Evolutionary conservation across 805 yeast species (phyloP), one percentile per base, ranked within the genome.

Genomic region (Yarrowia sp.): DNA sequence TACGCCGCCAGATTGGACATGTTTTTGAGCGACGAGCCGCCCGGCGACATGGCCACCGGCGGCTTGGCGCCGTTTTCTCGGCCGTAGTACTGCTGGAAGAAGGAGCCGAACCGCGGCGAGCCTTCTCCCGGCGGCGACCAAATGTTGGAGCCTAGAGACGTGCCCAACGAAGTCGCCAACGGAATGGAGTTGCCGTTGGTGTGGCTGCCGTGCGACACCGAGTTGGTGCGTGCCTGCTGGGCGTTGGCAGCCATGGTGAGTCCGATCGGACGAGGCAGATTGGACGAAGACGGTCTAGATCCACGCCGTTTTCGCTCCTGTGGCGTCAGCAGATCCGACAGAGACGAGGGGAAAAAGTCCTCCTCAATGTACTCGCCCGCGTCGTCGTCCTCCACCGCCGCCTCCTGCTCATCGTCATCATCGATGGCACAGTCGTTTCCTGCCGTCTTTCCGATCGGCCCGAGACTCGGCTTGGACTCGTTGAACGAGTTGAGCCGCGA

Each of bases 241-340:
- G 64, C 50, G 35, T 43, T 43, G 43, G 51, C 41, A 18, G 64
- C 64, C 64, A 58, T 58, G 28, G 64, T 58, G 33, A 58, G 64
- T 4, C 64, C 64, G 8, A 58, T 58, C 22, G 64, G 64, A 9
- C 64, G 51, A 11, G 64, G 64, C 51, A 58, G 51, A n/a, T 58
- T 58, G 14, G 64, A 58, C 2, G 64, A 58, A 10, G 64, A 58
- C 15, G 64, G 70, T 11, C 90, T 79, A 10, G 92, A 86, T 60
- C 80, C 81, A 67, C 91, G 84, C 51, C 97, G 80, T 69, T 87
- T 79, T 18, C 88, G 75, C 72, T 92, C 97, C 69, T 85, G 89
- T 0, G 96, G 96, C 0, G 96, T 90, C 57, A 92, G 77, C 58
- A 91, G 77, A 68, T 90, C 96, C n/a, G 87, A 83, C 42, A 92